These are phyloP conservation scores for Cyclospora cayetanensis DNA, from an alignment of 169 alveolate species.

Conservation along the genomic window DNA sequence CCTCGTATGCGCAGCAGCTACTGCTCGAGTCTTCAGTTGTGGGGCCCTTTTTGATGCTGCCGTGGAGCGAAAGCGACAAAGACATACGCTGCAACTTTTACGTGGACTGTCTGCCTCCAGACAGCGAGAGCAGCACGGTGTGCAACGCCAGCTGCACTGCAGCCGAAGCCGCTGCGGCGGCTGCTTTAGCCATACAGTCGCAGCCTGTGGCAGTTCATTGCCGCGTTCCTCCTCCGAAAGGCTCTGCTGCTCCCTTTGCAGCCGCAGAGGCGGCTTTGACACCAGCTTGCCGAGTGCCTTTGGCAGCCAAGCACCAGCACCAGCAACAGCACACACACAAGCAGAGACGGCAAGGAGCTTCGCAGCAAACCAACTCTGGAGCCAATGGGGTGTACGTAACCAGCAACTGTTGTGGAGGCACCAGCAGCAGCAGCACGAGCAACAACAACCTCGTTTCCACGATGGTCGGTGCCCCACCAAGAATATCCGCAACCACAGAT, in stretches of 20 bases:
- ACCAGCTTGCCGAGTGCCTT: neutral
- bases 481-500: neutral
- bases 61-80: slow-evolving; percentile 78
- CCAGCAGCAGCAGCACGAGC: neutral
- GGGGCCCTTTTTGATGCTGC: slow-evolving; percentile 78
- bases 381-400: neutral
- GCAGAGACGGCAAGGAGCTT: neutral
- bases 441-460: no score
- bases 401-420: neutral
- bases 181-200: neutral
- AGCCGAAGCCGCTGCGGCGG: neutral
- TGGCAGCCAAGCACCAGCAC: neutral
- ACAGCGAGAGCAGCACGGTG: neutral
- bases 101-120: slow-evolving; percentile 66
- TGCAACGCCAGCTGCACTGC: neutral
- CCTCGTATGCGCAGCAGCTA: slow-evolving; percentile 66
- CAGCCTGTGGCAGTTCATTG: slow-evolving; percentile 44
- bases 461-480: no score
- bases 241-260: neutral
- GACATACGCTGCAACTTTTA: slow-evolving; percentile 76
- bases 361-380: neutral
- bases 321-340: slow-evolving; percentile 5
- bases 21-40: slow-evolving; percentile 76
- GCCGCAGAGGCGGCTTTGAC: neutral
- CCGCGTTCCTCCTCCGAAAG: slow-evolving; percentile 54